Conservation (phyloP, 352 stramenopile species). For the Phytophthora colocasiae region DNA sequence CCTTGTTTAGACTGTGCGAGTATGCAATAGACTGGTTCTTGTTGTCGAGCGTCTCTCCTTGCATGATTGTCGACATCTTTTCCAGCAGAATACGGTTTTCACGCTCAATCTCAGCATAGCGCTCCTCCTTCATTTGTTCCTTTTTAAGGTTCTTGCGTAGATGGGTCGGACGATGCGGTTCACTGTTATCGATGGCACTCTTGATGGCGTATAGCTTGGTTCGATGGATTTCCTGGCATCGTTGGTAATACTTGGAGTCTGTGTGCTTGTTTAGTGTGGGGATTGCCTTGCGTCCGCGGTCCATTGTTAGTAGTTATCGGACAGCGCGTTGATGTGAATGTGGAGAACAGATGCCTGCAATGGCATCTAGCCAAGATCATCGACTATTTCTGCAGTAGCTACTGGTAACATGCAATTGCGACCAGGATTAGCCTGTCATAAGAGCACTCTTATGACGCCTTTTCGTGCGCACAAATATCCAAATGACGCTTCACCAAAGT, state of each 20-base stretch:
- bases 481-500: no score
- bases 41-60: slow-evolving; percentile 87
- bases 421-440: slow-evolving; percentile 33
- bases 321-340: slow-evolving; percentile 22
- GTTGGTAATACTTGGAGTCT: slow-evolving; percentile 88
- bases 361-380: not conserved
- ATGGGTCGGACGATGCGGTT: slow-evolving; percentile 92
- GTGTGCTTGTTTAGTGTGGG: slow-evolving; percentile 91
- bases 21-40: slow-evolving; percentile 84
- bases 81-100: slow-evolving; percentile 97
- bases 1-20: slow-evolving; percentile 88
- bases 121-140: slow-evolving; percentile 97
- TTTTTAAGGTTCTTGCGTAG: slow-evolving; percentile 96
- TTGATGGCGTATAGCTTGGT: slow-evolving; percentile 90
- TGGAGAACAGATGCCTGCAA: slow-evolving; percentile 3
- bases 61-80: slow-evolving; percentile 98
- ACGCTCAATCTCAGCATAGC: slow-evolving; percentile 94
- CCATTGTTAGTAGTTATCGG: slow-evolving; percentile 49
- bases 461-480: slow-evolving; percentile 25
- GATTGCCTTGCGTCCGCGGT: slow-evolving; percentile 86
- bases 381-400: slow-evolving; percentile 31
- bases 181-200: slow-evolving; percentile 95
- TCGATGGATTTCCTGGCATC: slow-evolving; percentile 85
- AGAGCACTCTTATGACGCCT: slow-evolving; percentile 29
- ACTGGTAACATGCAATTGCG: not conserved